These are phyloP conservation scores for Adansonia rubrostipa DNA, from an alignment of 441 rosid species.

Conservation along the genomic window DNA sequence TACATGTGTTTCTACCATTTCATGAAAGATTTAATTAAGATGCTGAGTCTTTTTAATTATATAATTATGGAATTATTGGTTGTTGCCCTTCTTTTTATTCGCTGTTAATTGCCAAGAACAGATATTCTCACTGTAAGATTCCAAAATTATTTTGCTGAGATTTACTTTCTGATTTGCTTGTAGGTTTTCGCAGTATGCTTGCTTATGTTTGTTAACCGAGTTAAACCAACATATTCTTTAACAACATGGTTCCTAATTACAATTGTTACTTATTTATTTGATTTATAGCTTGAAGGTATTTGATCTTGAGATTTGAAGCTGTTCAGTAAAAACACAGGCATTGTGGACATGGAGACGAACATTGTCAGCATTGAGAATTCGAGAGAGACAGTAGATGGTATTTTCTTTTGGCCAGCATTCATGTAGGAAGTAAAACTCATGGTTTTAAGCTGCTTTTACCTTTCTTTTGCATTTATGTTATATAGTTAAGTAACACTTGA, in stretches of 20 bases:
- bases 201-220: background rate
- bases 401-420: slow-evolving; percentile 26
- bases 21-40: background rate
- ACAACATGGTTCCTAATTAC: slow-evolving; percentile 13
- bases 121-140: background rate
- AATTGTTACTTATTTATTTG: slow-evolving; percentile 19
- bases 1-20: background rate
- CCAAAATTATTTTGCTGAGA: background rate
- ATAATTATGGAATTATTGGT: background rate
- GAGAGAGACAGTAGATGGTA: slow-evolving; percentile 29
- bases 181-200: background rate
- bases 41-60: background rate
- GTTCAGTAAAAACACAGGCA: slow-evolving; percentile 19
- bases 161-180: background rate
- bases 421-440: slow-evolving; percentile 45
- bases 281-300: slow-evolving; percentile 27
- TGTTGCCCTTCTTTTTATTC: background rate
- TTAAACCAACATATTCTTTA: background rate
- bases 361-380: slow-evolving; percentile 25
- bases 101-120: background rate
- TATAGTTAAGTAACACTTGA: slow-evolving; percentile 38
- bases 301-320: slow-evolving; percentile 32
- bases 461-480: slow-evolving; percentile 38
- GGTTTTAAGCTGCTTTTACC: slow-evolving; percentile 28
- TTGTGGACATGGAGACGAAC: slow-evolving; percentile 23